Evolutionary conservation across 164 flowering plant genomes (phyloP), one percentile per base, ranked within the genome.

Genomic region (Vitis labrusca): DNA sequence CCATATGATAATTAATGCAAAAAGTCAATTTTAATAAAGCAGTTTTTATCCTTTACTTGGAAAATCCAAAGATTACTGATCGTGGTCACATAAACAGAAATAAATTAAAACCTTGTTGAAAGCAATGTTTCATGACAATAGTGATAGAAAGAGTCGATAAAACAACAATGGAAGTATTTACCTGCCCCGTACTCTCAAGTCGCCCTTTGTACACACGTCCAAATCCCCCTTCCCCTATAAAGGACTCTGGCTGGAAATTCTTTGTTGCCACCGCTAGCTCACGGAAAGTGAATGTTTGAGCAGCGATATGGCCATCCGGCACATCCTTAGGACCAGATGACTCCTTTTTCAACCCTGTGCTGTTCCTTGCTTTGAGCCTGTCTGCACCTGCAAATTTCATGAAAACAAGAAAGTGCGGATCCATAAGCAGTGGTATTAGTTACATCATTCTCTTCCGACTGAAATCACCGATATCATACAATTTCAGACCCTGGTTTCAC

Each of bases 221-320:
- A 72, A 89, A 89, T 62, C 93, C 91, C 8, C 91, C 93, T 82
- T 89, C 91, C 32, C 93, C 93, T 53, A 89, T 13, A 75, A 89
- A 87, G 59, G 67, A 82, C 67, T 89, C 93, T 9, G 83, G 82
- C 73, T 82, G 73, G 59, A 89, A 89, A 71, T 87, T 87, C 68
- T 76, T 84, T 19, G 93, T 89, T 17, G 91, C 93, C 72, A 77
- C 78, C 14, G 86, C 93, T 64, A 89, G 87, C 76, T 89, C 93
- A 15, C 88, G 89, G 37, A 87, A 87, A 48, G 89, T 83, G 72
- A 89, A 89, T 29, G 75, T 87, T 5, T 87, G 89, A 51, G 91
- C 89, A 58, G 84, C 83, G 71, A 84, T 85, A 48, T 76, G 68
- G 59, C 54, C 82, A 64, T 75, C 83, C 52, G 86, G 77, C 15